Percentiles rank a stretch among this genome's conserved stretches.
phyloP scores from a whole-genome alignment of 164 flowering plant genomes.

The Chimonanthus praecox region DNA sequence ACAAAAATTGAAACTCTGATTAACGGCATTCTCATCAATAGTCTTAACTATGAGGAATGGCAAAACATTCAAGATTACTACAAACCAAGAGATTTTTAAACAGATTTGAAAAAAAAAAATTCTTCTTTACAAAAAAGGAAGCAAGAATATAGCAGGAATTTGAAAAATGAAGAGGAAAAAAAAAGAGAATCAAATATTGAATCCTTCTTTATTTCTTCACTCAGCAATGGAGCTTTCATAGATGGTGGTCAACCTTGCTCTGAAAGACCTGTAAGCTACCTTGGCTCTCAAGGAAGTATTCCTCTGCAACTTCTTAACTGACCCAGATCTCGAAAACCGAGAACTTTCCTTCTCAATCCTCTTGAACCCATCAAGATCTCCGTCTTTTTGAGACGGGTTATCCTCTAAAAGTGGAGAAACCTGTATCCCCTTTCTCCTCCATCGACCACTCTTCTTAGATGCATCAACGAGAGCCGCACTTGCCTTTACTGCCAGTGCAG shows the following conservation, averaged over 20 bases:
- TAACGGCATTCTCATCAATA: too few relatives aligned
- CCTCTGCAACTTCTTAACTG: conserved; percentile 36
- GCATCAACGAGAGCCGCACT: conserved; percentile 22
- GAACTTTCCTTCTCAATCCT: conserved; percentile 7
- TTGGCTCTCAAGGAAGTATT: conserved; percentile 36
- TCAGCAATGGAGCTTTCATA: conserved; percentile 34
- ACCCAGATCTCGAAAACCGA: conserved; percentile 23
- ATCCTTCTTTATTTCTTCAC: background rate
- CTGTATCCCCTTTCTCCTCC: conserved; percentile 5
- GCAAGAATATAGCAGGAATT: background rate
- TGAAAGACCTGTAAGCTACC: conserved; percentile 44
- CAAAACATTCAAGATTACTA: too few relatives aligned
- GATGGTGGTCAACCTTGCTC: conserved; percentile 41
- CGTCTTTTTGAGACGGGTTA: background rate
- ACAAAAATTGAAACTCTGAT: too few relatives aligned
- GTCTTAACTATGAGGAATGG: too few relatives aligned
- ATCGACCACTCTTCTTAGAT: conserved; percentile 5
- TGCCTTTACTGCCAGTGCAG: conserved; percentile 61
- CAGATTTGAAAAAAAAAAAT: background rate
- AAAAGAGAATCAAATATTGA: background rate
- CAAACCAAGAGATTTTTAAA: too few relatives aligned
- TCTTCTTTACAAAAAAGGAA: background rate
- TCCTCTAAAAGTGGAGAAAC: conserved; percentile 13
- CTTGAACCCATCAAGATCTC: conserved; percentile 1
- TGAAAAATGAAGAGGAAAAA: background rate